Evolutionary conservation across 1,284 basidiomycete species (phyloP).

Genomic region (Cryptococcus depauperatus): DNA sequence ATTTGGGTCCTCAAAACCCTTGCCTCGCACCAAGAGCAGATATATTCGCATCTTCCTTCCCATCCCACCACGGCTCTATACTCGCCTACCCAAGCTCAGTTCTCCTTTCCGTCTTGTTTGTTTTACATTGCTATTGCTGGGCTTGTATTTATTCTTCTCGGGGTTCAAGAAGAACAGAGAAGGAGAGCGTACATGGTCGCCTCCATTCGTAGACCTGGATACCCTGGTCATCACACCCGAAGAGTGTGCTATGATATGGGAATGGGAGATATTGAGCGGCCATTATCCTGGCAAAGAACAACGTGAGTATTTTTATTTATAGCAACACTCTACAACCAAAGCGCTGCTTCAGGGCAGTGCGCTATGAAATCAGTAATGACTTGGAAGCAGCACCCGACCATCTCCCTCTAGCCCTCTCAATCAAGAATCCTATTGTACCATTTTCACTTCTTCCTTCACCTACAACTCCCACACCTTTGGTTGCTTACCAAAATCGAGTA

Average conservation of each 20-base stretch:
- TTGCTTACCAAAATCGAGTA: slow-evolving; percentile 30
- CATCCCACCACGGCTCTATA: slow-evolving; percentile 53
- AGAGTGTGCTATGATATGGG: slow-evolving; percentile 79
- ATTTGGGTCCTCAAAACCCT: slow-evolving; percentile 14
- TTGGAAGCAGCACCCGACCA: slow-evolving; percentile 61
- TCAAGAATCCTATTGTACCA: slow-evolving; percentile 59
- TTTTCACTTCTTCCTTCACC: slow-evolving; percentile 49
- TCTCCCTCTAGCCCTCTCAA: slow-evolving; percentile 54
- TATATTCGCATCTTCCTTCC: slow-evolving; percentile 48
- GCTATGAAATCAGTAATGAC: not conserved
- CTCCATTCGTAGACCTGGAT: slow-evolving; percentile 59
- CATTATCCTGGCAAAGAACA: slow-evolving; percentile 74
- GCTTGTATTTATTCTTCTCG: slow-evolving; percentile 49
- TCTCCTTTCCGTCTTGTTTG: slow-evolving; percentile 54
- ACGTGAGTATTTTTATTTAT: slow-evolving; percentile 50
- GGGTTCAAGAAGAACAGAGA: slow-evolving; percentile 49
- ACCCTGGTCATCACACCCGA: slow-evolving; percentile 68
- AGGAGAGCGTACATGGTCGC: slow-evolving; percentile 55
- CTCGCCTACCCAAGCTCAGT: slow-evolving; percentile 46
- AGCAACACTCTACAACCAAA: not conserved
- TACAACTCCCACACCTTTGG: slow-evolving; percentile 21
- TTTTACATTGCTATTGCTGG: slow-evolving; percentile 46
- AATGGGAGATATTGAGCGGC: slow-evolving; percentile 83
- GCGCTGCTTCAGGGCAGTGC: not conserved
- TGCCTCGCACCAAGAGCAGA: not conserved